Conservation (phyloP, 2,329 filamentous ascomycete species). For the Trichoderma sp. region DNA sequence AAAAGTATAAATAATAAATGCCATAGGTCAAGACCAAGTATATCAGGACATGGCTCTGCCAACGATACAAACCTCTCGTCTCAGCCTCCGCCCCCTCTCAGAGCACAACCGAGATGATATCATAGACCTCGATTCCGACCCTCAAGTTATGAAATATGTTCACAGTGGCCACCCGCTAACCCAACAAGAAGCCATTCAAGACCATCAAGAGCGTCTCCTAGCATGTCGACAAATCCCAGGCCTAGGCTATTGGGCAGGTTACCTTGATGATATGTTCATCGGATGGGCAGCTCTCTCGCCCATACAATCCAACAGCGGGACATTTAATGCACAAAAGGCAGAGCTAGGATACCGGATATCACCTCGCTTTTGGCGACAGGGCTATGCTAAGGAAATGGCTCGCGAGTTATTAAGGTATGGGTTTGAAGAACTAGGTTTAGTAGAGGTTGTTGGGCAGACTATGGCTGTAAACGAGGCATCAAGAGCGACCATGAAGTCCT, state of each 20-base stretch:
- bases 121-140: background rate
- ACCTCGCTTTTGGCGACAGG: background rate
- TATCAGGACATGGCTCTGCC: background rate
- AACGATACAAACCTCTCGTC: background rate
- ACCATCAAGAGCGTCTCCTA: background rate
- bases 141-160: background rate
- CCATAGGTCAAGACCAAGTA: no score
- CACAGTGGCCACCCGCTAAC: background rate
- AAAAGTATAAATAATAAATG: no score
- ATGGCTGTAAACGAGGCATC: background rate
- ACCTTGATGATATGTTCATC: background rate
- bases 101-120: background rate
- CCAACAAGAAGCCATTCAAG: background rate
- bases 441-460: background rate
- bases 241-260: background rate
- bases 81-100: background rate
- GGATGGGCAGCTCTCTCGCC: background rate
- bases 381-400: background rate
- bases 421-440: background rate
- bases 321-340: background rate
- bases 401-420: background rate
- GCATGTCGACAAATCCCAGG: background rate
- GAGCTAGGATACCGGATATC: background rate
- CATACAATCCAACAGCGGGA: background rate
- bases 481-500: background rate